Evolutionary conservation across 257 asterid genomes (phyloP).

Genomic region (Rehmannia glutinosa): DNA sequence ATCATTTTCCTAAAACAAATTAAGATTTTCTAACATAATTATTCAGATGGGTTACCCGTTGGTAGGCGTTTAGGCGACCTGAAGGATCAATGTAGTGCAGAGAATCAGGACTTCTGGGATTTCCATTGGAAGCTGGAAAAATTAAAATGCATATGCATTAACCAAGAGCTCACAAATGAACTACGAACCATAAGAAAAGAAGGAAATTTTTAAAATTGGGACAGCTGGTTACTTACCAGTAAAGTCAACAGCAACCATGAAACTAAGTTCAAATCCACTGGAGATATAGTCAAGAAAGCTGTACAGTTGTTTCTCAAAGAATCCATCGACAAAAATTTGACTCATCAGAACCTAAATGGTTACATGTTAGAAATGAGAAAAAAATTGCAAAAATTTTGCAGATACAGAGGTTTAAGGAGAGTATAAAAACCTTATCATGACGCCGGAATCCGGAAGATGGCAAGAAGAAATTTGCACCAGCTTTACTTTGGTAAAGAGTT

Average conservation of each 20-base stretch:
- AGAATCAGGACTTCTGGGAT: conserved; percentile 50
- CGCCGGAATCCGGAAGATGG: conserved; percentile 44
- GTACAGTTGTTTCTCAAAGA: conserved; percentile 54
- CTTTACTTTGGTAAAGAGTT: conserved; percentile 38
- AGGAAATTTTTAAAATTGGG: background rate
- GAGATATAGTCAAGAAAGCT: conserved; percentile 81
- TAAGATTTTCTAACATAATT: background rate
- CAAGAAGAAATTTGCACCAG: conserved; percentile 53
- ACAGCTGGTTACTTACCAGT: conserved; percentile 42
- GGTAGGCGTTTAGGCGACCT: conserved; percentile 65
- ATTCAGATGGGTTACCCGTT: conserved; percentile 43
- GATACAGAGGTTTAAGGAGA: conserved; percentile 9
- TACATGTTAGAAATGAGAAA: conserved; percentile 13
- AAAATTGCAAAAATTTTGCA: conserved; percentile 2
- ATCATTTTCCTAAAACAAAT: background rate
- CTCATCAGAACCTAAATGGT: conserved; percentile 51
- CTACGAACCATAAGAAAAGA: background rate
- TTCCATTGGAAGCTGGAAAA: conserved; percentile 64
- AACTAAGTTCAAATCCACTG: conserved; percentile 78
- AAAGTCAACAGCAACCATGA: conserved; percentile 89
- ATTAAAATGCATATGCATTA: conserved; percentile 6
- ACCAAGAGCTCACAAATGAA: background rate
- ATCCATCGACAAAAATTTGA: conserved; percentile 55
- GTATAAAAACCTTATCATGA: conserved; percentile 50
- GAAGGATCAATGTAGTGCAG: conserved; percentile 67